Base-by-base conservation (phyloP, 1,284 basidiomycete species). In the Apiotrichum laibachii region DNA sequence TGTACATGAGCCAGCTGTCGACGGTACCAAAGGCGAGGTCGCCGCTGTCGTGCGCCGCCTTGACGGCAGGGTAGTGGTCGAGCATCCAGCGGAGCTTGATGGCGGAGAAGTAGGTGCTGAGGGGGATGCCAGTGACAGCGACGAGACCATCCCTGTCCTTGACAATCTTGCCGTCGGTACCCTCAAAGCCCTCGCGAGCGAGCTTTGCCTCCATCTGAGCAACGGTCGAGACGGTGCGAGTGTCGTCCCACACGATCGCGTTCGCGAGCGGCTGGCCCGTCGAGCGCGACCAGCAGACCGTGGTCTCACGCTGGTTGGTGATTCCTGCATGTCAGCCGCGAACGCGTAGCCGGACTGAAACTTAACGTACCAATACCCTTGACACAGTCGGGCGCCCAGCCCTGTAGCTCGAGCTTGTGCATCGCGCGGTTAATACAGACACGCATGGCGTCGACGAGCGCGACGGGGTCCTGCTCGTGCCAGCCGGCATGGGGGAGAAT, bases 51-150 rank as follows among this genome's bases (percentile, higher is more conserved):
- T 94, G 88, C 0, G 95, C 94, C 60, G 85, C 82, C 47, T 82
- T 79, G 50, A 98, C 92, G 35, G 86, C 85, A 13, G 84, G 82
- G 67, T 89, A 79, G 75, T 97, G 87, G 76, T 95, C 89, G 62
- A 96, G 85, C 88, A 99, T 92, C 95, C 95, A 99, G 51, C 89
- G 85, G 59, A 97, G 82, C 80, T 98, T 99, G 78, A 95, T 88
- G 7, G 89, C 92, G 13, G 92, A 94, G 79, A 98, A 98, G 79
- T 98, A 98, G 0, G 94, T 97, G 19, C 91, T 94, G 19, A 97
- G 81, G 16, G 89, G 89, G 42, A 96, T 56, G 40, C 92, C 93
- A 48, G 92, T 96, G 5, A 57, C 40, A 4, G 34, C 34, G 18
- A 57, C 53, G 9, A 57, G 55, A 0, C 21, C 53, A 9, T 81